Evolutionary conservation across 2,329 filamentous ascomycete genomes (phyloP), one percentile per base, ranked within the genome.

Genomic region (Geosmithia putterillii): DNA sequence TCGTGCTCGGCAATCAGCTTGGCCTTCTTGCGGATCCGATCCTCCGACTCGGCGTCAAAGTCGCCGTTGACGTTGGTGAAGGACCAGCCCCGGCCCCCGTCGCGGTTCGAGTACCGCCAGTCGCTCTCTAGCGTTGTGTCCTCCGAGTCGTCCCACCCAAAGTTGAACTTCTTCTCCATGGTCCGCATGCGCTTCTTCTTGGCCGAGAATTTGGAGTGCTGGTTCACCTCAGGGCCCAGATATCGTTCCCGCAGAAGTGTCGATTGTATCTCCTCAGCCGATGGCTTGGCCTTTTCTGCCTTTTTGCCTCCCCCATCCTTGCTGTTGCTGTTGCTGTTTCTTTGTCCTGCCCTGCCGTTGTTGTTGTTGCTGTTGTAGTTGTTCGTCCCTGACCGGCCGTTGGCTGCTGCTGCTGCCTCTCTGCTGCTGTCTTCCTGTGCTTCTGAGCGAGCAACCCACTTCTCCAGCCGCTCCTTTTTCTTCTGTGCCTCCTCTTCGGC

Each of bases 91-190:
- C 56, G 50, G 52, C 59, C 55, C 43, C 51, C 46, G 21, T 45
- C 52, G 44, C 60, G 57, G 34, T 52, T 52, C 18, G 56, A 50
- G 59, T 94, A 94, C 35, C 92, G 71, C 1, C 86, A 84, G 53
- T 95, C 89, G 57, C 88, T 83, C 25, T 57, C 53, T 44, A 59
- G 53, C 6, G 57, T 60, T 1, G 92, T 98, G 61, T 98, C 92
- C 57, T 98, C 92, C 47, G 94, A 86, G 1, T 79, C 76, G 52
- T 95, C 94, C 92, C 92, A 98, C 54, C 94, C 92, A 54, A 98
- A 98, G 55, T 95, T 98, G 69, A 98, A 98, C 60, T 98, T 96
- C 64, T 89, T 87, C 57, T 95, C 90, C 1, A 86, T 92, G 1
- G 88, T 94, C 48, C 90, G 76, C 66, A 86, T 84, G 45, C 90